Base-by-base conservation (phyloP, 2,329 filamentous ascomycete species). In the Pseudopithomyces chartarum region DNA sequence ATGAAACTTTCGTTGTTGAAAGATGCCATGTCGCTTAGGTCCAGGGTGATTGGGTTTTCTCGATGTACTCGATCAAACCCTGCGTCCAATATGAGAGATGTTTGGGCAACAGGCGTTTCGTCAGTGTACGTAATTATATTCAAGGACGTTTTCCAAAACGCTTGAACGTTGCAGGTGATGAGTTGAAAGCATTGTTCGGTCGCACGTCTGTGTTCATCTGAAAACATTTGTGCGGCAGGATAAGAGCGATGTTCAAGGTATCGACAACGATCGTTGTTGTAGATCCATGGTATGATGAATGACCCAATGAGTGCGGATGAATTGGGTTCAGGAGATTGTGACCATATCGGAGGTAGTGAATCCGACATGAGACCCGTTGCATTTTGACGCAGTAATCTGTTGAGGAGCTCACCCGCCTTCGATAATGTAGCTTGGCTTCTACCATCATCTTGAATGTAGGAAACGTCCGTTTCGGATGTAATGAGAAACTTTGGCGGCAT, bases 331-430 rank as follows among this genome's bases (percentile, higher is more conserved):
- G 43, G 52, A 12, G 43, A 48, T 34, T 3, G 15, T 20, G 11
- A 19, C 52, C 52, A 54, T 4, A 54, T 42, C 29, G 52, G 52
- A 6, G 52, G 22, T 23, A 54, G 6, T 15, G 43, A 42, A 33
- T 33, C 10, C 26, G 33, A 10, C n/a, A 19, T 34, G 6, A 26
- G 8, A 7, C 49, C 43, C 12, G 38, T 48, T 20, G 44, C 40
- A 33, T 32, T 45, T 22, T 33, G 10, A 19, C n/a, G 47, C 22
- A 38, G 13, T 20, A 39, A 11, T 19, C 17, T 19, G 7, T 36
- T 33, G 7, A 50, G 17, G 5, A 50, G 20, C 6, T 50, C 47
- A 39, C 33, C 15, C 19, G 39, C 7, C 8, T 8, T 40, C 3
- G 33, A 39, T 3, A 50, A 6, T 1, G 6, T 19, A 15, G 17